These are phyloP conservation scores for Clitopilus passeckerianus DNA, from an alignment of 768 basidiomycete species.

Conservation along the genomic window DNA sequence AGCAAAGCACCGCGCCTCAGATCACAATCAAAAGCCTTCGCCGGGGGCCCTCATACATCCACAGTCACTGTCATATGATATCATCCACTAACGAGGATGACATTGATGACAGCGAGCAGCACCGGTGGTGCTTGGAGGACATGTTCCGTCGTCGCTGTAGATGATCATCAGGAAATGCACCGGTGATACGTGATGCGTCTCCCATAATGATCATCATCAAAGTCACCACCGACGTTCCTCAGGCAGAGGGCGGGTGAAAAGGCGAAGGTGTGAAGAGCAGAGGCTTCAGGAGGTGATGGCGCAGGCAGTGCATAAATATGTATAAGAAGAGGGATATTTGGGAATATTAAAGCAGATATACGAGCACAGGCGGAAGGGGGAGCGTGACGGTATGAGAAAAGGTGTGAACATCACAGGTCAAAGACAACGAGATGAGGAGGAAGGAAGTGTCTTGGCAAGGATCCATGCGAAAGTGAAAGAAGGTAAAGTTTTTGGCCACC, in stretches of 20 bases:
- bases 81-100: background rate
- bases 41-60: no score
- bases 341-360: background rate
- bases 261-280: background rate
- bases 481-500: background rate
- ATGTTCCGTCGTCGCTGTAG: background rate
- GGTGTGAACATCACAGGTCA: background rate
- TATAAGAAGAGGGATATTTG: background rate
- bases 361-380: background rate
- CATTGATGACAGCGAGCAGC: background rate
- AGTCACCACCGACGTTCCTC: background rate
- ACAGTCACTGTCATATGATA: no score
- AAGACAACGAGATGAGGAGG: background rate
- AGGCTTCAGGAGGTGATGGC: background rate
- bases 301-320: background rate
- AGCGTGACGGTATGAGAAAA: background rate
- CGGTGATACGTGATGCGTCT: background rate
- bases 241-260: background rate
- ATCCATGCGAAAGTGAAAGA: background rate
- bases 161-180: background rate
- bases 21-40: background rate
- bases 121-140: background rate
- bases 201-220: background rate
- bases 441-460: background rate
- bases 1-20: background rate